These are phyloP conservation scores for Melampsora abietis-canadensis DNA, from an alignment of 1,284 basidiomycete genomes.

Conservation along the genomic window DNA sequence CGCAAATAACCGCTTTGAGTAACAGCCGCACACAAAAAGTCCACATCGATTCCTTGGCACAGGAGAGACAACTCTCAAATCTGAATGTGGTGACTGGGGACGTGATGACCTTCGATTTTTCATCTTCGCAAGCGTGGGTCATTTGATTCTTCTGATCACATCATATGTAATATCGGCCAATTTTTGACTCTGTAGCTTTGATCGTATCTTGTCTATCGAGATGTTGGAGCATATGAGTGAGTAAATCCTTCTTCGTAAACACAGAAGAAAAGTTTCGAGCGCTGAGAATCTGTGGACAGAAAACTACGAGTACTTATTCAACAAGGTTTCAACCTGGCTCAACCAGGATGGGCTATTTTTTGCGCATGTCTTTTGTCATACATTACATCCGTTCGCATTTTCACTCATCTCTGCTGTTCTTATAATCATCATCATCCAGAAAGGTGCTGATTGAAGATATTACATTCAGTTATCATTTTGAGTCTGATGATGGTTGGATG, in stretches of 20 bases:
- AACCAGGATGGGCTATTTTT: slow-evolving; percentile 62
- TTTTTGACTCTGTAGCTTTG: slow-evolving; percentile 59
- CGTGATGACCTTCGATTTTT: slow-evolving; percentile 67
- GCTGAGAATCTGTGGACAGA: slow-evolving; percentile 47
- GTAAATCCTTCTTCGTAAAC: background rate
- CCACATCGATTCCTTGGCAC: slow-evolving; percentile 64
- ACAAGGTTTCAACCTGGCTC: slow-evolving; percentile 69
- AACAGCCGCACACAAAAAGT: slow-evolving; percentile 70
- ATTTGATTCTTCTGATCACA: background rate
- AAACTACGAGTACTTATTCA: slow-evolving; percentile 66
- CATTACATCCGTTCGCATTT: slow-evolving; percentile 23
- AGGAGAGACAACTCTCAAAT: slow-evolving; percentile 61
- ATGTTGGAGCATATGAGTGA: slow-evolving; percentile 76
- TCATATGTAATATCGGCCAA: background rate
- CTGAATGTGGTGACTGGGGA: slow-evolving; percentile 69
- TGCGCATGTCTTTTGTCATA: slow-evolving; percentile 72
- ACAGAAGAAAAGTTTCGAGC: too few relatives aligned
- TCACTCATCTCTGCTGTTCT: background rate
- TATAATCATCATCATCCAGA: background rate
- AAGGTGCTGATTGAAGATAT: background rate
- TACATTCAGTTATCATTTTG: slow-evolving; percentile 65
- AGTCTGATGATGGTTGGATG: slow-evolving; percentile 72
- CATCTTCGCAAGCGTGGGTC: slow-evolving; percentile 58
- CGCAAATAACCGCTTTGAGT: slow-evolving; percentile 65
- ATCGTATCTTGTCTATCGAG: slow-evolving; percentile 72